phyloP scores from a whole-genome alignment of 2,329 filamentous ascomycete genomes.

The Calonectria montana region DNA sequence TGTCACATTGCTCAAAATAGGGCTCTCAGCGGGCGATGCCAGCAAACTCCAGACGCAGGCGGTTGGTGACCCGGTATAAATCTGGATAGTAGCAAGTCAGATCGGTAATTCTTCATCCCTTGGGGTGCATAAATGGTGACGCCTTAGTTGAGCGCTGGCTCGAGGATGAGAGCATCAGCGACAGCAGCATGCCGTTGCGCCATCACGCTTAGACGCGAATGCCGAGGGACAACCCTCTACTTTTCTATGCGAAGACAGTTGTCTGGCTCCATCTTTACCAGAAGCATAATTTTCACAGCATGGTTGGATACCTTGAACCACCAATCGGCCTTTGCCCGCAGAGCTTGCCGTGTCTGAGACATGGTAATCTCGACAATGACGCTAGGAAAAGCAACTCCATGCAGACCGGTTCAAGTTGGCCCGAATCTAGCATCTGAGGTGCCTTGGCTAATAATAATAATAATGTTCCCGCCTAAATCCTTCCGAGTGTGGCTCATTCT shows the following conservation, averaged over 20 bases:
- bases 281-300: not conserved
- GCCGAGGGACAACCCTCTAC: not conserved
- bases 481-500: not conserved
- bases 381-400: not conserved
- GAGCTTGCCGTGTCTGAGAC: not conserved
- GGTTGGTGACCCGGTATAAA: not conserved
- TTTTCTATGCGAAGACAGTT: not conserved
- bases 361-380: not conserved
- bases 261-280: not conserved
- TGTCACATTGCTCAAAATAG: not conserved
- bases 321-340: not conserved
- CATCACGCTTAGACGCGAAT: not conserved
- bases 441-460: not conserved
- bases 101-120: not conserved
- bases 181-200: not conserved
- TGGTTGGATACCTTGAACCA: not conserved
- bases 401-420: not conserved
- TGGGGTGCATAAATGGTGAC: not conserved
- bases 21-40: not conserved
- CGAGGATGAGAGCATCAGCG: not conserved
- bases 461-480: not conserved
- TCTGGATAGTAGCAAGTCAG: not conserved
- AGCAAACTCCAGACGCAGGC: not conserved
- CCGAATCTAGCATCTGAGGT: not conserved
- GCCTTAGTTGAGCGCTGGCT: not conserved